Evolutionary conservation across 2,329 filamentous ascomycete genomes (phyloP), one percentile per base, ranked within the genome.

Genomic region (Xylaria sp.): DNA sequence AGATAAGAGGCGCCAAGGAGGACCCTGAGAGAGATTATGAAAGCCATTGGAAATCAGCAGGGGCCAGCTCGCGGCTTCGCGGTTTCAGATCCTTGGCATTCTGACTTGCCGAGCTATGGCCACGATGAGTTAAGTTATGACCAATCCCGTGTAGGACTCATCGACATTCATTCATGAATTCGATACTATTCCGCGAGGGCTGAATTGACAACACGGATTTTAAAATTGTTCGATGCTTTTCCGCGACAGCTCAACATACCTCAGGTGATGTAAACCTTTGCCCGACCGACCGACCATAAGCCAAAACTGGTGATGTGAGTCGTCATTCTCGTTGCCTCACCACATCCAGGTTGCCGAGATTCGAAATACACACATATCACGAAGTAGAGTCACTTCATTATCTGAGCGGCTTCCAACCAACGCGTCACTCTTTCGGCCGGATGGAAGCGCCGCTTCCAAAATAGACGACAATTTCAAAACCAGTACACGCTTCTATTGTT

Each of bases 1-100:
- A 31, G 28, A 31, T 31, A 9, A 5, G 9, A 31, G 4, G 9
- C 28, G 28, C 28, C 9, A 31, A 31, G 9, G 28, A 9, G 5
- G 28, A 31, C 9, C 4, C 40, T n/a, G 31, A 49, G 14, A 17
- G 31, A 2, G 55, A 63, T 63, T 63, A 63, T 12, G 21, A 19
- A 63, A 46, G 52, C 46, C 21, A 11, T 31, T 35, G 14, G n/a
- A 35, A 19, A 56, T 56, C 51, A 60, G 51, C 19, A 51, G 56
- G 43, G 4, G 4, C 8, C 2, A 4, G 31, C 51, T 63, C 61
- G 61, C 50, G 61, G 9, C 45, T 63, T 63, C 61, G 61, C 61
- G 56, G 1, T 21, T 63, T 60, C 1, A 25, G 43, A 35, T 11
- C 15, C 60, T 62, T 62, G 54, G 54, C 60, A 45, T 37, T 49